A percentile compares a stretch with the other conserved stretches of the same genome.
These are phyloP conservation scores for Cercospora janseana DNA, from an alignment of 2,329 filamentous ascomycete species.

Conservation along the genomic window DNA sequence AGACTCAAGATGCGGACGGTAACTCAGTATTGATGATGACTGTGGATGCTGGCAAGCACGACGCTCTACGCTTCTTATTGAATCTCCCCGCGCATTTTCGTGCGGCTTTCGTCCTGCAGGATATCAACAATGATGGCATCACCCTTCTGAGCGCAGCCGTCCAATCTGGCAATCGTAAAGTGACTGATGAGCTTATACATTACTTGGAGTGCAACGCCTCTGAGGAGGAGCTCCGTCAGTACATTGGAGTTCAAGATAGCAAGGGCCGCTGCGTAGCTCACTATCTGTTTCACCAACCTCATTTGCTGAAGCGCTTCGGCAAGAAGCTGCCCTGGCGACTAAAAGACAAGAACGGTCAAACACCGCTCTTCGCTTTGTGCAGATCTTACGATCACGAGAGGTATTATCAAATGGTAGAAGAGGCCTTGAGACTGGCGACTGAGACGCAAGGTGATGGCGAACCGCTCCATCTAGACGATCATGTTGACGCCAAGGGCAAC, in stretches of 20 bases:
- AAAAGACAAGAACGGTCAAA: conserved; percentile 94
- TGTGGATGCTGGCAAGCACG: conserved; percentile 60
- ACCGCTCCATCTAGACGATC: conserved; percentile 85
- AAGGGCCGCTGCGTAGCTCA: conserved; percentile 90
- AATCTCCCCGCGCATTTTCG: conserved; percentile 75
- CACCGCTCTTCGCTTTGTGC: conserved; percentile 92
- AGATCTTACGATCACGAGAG: conserved; percentile 90
- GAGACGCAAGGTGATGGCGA: conserved; percentile 71
- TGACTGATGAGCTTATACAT: conserved; percentile 73
- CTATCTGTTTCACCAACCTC: conserved; percentile 89
- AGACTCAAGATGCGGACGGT: conserved; percentile 67
- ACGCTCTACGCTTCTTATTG: conserved; percentile 75
- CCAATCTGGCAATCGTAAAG: conserved; percentile 72
- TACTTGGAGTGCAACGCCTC: conserved; percentile 61
- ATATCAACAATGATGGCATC: conserved; percentile 85
- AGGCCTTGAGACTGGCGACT: conserved; percentile 72
- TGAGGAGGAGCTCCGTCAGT: conserved; percentile 59
- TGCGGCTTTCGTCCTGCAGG: conserved; percentile 67
- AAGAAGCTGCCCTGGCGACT: conserved; percentile 80
- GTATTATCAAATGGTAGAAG: conserved; percentile 83
- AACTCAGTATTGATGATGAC: conserved; percentile 72
- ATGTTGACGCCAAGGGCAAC: conserved; percentile 89
- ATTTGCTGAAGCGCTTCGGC: conserved; percentile 74
- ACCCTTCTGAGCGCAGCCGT: conserved; percentile 87
- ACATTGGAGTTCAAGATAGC: conserved; percentile 73